Conservation (phyloP, 148 eudicot species). For the Agrostemma githago region DNA sequence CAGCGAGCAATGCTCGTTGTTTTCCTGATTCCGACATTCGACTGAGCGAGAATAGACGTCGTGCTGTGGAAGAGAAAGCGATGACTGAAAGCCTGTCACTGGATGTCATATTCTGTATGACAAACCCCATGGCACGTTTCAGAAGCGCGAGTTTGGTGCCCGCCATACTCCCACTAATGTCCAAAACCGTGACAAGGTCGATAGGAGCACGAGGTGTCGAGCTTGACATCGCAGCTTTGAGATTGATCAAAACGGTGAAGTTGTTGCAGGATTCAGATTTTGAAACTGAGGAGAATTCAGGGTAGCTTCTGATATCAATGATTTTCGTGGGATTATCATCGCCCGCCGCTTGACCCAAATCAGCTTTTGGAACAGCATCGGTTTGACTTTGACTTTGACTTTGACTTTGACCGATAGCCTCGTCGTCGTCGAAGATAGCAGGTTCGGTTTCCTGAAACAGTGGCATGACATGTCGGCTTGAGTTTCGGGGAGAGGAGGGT, state of each 20-base stretch:
- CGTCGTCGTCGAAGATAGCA: slow-evolving; percentile 68
- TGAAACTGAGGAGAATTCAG: slow-evolving; percentile 53
- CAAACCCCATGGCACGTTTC: slow-evolving; percentile 90
- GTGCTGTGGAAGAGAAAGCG: slow-evolving; percentile 79
- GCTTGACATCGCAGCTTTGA: slow-evolving; percentile 51
- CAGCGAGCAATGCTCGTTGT: slow-evolving; percentile 62
- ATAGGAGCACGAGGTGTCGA: slow-evolving; percentile 54
- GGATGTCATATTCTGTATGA: slow-evolving; percentile 69
- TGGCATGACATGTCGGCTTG: slow-evolving; percentile 13
- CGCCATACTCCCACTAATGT: slow-evolving; percentile 89
- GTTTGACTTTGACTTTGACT: background rate
- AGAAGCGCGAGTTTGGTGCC: slow-evolving; percentile 86
- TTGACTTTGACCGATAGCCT: slow-evolving; percentile 14
- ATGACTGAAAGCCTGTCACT: slow-evolving; percentile 70
- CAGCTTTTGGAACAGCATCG: slow-evolving; percentile 1
- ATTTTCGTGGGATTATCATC: slow-evolving; percentile 22
- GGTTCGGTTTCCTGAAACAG: slow-evolving; percentile 57
- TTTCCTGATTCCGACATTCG: slow-evolving; percentile 66
- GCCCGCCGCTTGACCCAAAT: slow-evolving; percentile 4
- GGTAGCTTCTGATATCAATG: slow-evolving; percentile 42
- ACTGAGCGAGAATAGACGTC: slow-evolving; percentile 67
- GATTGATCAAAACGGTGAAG: slow-evolving; percentile 58
- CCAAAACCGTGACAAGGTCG: slow-evolving; percentile 83
- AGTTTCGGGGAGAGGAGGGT: slow-evolving; percentile 27
- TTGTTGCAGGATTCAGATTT: slow-evolving; percentile 23